These are phyloP conservation scores for Agarophyton chilense DNA, from an alignment of 23 red algal species.

Conservation along the genomic window DNA sequence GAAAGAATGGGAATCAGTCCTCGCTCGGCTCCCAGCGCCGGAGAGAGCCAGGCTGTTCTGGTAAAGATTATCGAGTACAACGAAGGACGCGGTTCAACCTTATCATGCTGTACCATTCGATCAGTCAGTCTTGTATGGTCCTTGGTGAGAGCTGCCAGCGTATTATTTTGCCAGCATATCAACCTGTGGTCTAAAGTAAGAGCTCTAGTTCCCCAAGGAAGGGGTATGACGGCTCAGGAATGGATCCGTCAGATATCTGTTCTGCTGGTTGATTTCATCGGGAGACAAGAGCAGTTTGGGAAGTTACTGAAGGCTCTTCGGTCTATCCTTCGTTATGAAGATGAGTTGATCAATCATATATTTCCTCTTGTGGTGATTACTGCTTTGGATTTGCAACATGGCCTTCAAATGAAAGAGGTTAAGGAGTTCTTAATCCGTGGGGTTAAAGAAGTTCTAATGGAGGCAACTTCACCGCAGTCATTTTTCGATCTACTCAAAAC, in stretches of 20 bases:
- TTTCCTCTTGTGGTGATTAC: constrained; percentile 74
- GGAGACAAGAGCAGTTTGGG: constrained; percentile 64
- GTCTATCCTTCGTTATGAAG: constrained; percentile 75
- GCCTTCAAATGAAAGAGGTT: constrained; percentile 2
- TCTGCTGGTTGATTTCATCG: constrained; percentile 56
- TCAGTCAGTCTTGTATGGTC: constrained; percentile 29
- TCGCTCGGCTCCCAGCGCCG: constrained; percentile 7
- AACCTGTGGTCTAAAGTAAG: constrained; percentile 69
- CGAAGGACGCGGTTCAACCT: constrained; percentile 41
- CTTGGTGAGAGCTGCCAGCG: constrained; percentile 41
- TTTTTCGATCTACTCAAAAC: constrained; percentile 74
- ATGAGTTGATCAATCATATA: constrained; percentile 49
- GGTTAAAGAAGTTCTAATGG: constrained; percentile 44
- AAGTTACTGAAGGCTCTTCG: constrained; percentile 37
- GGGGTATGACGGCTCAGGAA: constrained; percentile 31
- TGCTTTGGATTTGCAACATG: constrained; percentile 50
- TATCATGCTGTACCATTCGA: constrained; percentile 64
- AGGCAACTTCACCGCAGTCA: constrained; percentile 47
- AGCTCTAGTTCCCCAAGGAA: constrained; percentile 35
- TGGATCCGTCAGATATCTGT: constrained; percentile 62
- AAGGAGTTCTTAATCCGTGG: constrained; percentile 51
- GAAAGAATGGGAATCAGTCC: constrained; percentile 28
- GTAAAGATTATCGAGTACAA: constrained; percentile 47
- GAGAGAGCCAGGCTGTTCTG: constrained; percentile 51
- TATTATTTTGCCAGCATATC: constrained; percentile 28